Base-by-base conservation (phyloP, 768 basidiomycete species). In the Dacryopinax spathularia region DNA sequence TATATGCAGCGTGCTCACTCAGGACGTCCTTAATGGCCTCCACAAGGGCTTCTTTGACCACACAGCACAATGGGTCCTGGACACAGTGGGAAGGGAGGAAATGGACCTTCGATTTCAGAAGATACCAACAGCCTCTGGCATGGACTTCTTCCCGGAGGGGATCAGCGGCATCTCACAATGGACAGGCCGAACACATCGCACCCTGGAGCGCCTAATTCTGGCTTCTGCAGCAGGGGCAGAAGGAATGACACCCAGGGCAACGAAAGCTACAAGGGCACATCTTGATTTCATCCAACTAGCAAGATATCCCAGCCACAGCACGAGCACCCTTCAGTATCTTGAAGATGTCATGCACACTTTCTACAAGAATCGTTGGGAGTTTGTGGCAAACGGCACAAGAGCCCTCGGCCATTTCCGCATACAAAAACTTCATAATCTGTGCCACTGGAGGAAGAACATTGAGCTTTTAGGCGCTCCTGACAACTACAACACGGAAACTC, bases 21-120 rank as follows among this genome's bases (percentile, higher is more conserved):
- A 70, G 1, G 77, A 78, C 60, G 69, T 74, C 10, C 69, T 80
- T 0, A 77, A 79, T 62, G 72, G 75, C 48, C 75, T 72, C 70
- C 72, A 75, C 68, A 75, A 71, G 62, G 34, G 62, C 22, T 78
- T 73, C 37, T 78, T 70, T 66, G 75, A 80, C 62, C 78, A 79
- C 62, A 72, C 76, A 62, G 65, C 68, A 0, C 72, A 73, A 41
- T 80, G 79, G 79, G 73, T 75, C 61, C 72, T 74, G 9, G 61
- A 67, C 25, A 70, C 70, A 10, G 31, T 80, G 12, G 70, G 73
- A 0, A 43, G 60, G 1, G 29, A 29, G 2, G 75, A 80, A 63
- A 67, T 79, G 2, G 72, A 79, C 62, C 75, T 75, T 64, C 68
- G 71, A 1, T 74, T 77, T 18, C 5, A 41, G 22, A 22, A 5